Percentiles rank a stretch among this genome's conserved stretches.
Evolutionary conservation across 352 stramenopile genomes (phyloP).

Genomic region (Nothophytophthora sp.): DNA sequence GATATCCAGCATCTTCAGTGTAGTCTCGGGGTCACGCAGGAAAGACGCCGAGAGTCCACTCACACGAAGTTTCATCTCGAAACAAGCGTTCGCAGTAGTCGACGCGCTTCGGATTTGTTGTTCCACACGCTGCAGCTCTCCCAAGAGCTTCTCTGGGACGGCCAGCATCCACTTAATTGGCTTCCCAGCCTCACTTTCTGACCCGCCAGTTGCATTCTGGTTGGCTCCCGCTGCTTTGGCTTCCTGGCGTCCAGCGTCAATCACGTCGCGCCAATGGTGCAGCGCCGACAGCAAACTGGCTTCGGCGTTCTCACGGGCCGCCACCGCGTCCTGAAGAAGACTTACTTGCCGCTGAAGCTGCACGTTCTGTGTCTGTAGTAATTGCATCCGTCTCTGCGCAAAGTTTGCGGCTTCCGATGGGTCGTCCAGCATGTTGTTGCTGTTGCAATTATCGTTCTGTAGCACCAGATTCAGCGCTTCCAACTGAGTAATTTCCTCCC

Average conservation of each 20-base stretch:
- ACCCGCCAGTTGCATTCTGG: slow-evolving; percentile 2
- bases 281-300: slow-evolving; percentile 37
- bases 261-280: slow-evolving; percentile 38
- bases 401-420: slow-evolving; percentile 14
- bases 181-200: slow-evolving; percentile 1
- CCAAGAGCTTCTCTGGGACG: slow-evolving; percentile 32
- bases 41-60: slow-evolving; percentile 23
- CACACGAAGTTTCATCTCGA: slow-evolving; percentile 38
- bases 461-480: slow-evolving; percentile 39
- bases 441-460: slow-evolving; percentile 27
- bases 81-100: slow-evolving; percentile 13
- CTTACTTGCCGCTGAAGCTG: slow-evolving; percentile 57
- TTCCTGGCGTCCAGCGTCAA: slow-evolving; percentile 45
- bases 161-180: slow-evolving; percentile 46
- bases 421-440: slow-evolving; percentile 7
- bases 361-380: slow-evolving; percentile 61
- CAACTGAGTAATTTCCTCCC: slow-evolving; percentile 47
- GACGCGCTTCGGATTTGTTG: slow-evolving; percentile 26
- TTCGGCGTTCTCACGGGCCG: slow-evolving; percentile 34
- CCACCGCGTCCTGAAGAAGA: slow-evolving; percentile 41
- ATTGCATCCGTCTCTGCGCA: slow-evolving; percentile 30
- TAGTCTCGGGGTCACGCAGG: slow-evolving; percentile 14
- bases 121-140: slow-evolving; percentile 35
- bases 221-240: slow-evolving; percentile 44
- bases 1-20: slow-evolving; percentile 18